These are phyloP conservation scores for Mortierella sp. DNA, from an alignment of 371 early-diverging fungal species.

Conservation along the genomic window DNA sequence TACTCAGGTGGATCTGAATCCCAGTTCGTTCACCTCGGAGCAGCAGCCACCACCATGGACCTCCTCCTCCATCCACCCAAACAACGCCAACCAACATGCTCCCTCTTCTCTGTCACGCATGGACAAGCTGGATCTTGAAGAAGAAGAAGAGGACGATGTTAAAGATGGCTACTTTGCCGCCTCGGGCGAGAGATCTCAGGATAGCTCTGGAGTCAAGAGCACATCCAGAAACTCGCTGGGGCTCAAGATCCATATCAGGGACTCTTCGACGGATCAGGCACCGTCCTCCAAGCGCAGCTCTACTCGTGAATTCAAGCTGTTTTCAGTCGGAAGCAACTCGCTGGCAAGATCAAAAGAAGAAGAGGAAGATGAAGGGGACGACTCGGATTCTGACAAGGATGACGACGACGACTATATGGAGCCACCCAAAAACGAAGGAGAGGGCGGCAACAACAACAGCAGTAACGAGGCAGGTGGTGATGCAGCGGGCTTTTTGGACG, in stretches of 20 bases:
- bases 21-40: background rate
- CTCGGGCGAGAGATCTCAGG: too few relatives aligned
- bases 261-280: background rate
- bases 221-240: constrained; percentile 9
- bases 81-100: too few relatives aligned
- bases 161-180: too few relatives aligned
- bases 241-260: constrained; percentile 22
- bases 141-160: too few relatives aligned
- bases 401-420: too few relatives aligned
- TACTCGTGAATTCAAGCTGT: constrained; percentile 25
- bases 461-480: too few relatives aligned
- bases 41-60: constrained; percentile 1
- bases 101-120: too few relatives aligned
- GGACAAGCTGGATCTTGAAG: too few relatives aligned
- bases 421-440: too few relatives aligned
- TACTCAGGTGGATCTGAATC: background rate
- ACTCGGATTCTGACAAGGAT: constrained; percentile 10
- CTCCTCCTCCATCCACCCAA: too few relatives aligned
- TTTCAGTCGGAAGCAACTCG: constrained; percentile 22
- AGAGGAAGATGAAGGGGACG: background rate
- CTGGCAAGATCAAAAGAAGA: constrained; percentile 1
- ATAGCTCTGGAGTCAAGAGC: too few relatives aligned
- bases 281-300: constrained; percentile 7
- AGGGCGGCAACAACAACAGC: too few relatives aligned
- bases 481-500: constrained; percentile 8